Evolutionary conservation across 768 basidiomycete species (phyloP).

Genomic region (Rhizopogon roseolus): DNA sequence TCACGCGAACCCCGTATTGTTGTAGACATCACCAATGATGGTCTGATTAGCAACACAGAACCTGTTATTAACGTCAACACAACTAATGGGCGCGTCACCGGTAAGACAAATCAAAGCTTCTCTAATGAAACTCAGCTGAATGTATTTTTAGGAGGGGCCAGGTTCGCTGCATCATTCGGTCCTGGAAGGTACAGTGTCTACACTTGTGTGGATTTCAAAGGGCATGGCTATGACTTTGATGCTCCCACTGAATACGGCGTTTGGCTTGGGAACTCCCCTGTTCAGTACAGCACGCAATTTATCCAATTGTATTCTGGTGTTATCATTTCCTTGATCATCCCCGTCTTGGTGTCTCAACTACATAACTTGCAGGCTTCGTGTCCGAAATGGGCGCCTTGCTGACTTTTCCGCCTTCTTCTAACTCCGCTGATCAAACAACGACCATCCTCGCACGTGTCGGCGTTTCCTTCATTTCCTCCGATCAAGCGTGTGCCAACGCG

Average conservation of each 20-base stretch:
- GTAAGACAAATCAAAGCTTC: conserved; percentile 13
- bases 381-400: conserved; percentile 51
- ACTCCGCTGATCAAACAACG: conserved; percentile 23
- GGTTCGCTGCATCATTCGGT: conserved; percentile 55
- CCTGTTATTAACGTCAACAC: conserved; percentile 47
- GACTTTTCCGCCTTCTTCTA: conserved; percentile 42
- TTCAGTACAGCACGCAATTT: conserved; percentile 39
- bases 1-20: conserved; percentile 47
- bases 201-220: conserved; percentile 58
- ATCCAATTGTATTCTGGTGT: conserved; percentile 46
- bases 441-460: conserved; percentile 56
- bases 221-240: conserved; percentile 41
- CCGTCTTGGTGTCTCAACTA: neutral
- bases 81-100: conserved; percentile 44
- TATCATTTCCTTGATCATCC: conserved; percentile 4
- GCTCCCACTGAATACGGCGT: conserved; percentile 52
- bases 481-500: conserved; percentile 58
- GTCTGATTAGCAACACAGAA: conserved; percentile 44
- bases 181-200: conserved; percentile 54
- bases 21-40: conserved; percentile 62
- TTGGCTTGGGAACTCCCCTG: conserved; percentile 47
- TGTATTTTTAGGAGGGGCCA: conserved; percentile 24
- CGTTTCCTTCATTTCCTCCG: conserved; percentile 58
- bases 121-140: neutral
- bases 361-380: conserved; percentile 33